Evolutionary conservation across 1,284 basidiomycete species (phyloP), one percentile per base, ranked within the genome.

Genomic region (Trametes sp.): DNA sequence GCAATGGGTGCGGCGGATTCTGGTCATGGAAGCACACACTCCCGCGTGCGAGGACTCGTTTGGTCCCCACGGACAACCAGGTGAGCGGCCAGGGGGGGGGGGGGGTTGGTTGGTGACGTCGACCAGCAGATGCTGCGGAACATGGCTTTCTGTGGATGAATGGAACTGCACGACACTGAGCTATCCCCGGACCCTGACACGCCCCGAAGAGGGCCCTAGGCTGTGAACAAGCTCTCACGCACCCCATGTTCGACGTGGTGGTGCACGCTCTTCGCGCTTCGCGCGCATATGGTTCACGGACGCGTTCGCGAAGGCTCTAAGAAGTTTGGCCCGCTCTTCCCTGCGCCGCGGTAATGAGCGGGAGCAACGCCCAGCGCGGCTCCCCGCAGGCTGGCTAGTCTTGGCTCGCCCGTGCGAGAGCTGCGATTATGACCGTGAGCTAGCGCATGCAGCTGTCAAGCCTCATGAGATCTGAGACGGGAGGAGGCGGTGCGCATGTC

Each of bases 281-380:
- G 54, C 50, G 63, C 65, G 64, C 69, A 70, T 69, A 67, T 69
- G 36, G 52, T 35, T 19, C 44, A 58, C 50, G 54, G 31, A 26
- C 50, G 61, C 36, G 54, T 31, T 54, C 62, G 55, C 54, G 59
- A 61, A 58, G 53, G 41, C 36, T 56, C 56, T 51, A 55, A 48
- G 26, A 16, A 14, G 19, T 29, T 24, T 6, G 26, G 55, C 24
- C 28, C 13, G 35, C 21, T 42, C 59, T 44, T 49, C 58, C 48
- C 28, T 38, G 58, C 44, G 44, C 59, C 44, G 59, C 59, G 59
- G 59, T 60, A 60, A 60, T 54, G 59, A 60, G 52, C 45, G 21
- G 29, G 28, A 33, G 33, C n/a, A 13, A 31, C 21, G 23, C 49
- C 35, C 35, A 28, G 31, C 33, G 45, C 58, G 58, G 46, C 59